A percentile compares a stretch with the other conserved stretches of the same genome.
Conservation (phyloP, 306 rosid genomes). For the Medicago lupulina region DNA sequence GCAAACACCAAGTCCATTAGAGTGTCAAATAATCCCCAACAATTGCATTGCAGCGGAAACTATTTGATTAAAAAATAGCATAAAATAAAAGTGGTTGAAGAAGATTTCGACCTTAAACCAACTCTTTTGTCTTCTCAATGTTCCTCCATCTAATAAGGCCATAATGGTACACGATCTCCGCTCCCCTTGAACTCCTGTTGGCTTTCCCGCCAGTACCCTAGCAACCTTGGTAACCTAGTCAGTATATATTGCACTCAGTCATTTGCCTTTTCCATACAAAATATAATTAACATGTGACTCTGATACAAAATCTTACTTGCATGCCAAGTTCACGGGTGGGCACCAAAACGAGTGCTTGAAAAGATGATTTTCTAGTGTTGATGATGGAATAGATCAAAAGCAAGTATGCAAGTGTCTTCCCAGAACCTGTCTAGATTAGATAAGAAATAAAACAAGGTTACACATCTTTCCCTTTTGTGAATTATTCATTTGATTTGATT, state of each 20-base stretch:
- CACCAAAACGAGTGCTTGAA: slow-evolving; percentile 87
- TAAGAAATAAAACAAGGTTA: slow-evolving; percentile 43
- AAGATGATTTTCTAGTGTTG: slow-evolving; percentile 59
- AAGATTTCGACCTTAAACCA: slow-evolving; percentile 79
- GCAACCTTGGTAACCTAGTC: slow-evolving; percentile 89
- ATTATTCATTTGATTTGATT: too few species aligned
- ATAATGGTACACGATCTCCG: slow-evolving; percentile 72
- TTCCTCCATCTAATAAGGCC: slow-evolving; percentile 97
- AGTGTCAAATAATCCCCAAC: background rate
- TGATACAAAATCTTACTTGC: slow-evolving; percentile 65
- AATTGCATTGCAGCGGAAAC: slow-evolving; percentile 22
- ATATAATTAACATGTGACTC: slow-evolving; percentile 7
- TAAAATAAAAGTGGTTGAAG: slow-evolving; percentile 22
- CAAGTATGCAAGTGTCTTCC: slow-evolving; percentile 92
- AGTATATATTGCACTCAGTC: slow-evolving; percentile 23
- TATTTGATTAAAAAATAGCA: slow-evolving; percentile 32
- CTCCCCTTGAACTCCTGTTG: slow-evolving; percentile 59
- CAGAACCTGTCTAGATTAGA: slow-evolving; percentile 99
- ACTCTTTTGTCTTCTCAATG: slow-evolving; percentile 83
- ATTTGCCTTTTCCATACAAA: slow-evolving; percentile 19
- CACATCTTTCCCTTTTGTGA: slow-evolving; percentile 7
- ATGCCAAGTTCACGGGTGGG: slow-evolving; percentile 98
- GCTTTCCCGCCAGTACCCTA: slow-evolving; percentile 73
- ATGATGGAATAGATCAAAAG: slow-evolving; percentile 71
- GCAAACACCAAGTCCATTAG: background rate